Evolutionary conservation across 768 basidiomycete genomes (phyloP), one percentile per base, ranked within the genome.

Genomic region (Megacollybia marginata): DNA sequence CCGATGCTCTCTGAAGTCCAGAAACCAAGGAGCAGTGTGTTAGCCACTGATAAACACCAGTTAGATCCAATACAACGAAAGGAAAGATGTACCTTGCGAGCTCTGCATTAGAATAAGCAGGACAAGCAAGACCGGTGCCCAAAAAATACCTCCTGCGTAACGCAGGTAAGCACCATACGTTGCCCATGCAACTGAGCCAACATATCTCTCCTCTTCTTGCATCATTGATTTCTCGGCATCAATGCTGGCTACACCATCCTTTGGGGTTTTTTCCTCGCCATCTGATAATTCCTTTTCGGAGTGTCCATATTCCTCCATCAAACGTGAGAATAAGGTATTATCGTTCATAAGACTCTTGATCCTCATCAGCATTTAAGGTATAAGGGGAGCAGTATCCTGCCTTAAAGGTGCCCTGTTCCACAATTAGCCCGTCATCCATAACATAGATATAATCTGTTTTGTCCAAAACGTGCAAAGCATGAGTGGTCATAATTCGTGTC

Each of bases 1-100:
- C 55, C 51, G 15, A 88, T 75, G n/a, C 67, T 75, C 15, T 68
- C 51, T 1, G 71, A 69, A 0, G 82, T 80, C 87, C 87, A 91
- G 55, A 82, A 87, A 0, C 85, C 85, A 16, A 91, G 72, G 67
- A 85, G 80, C 4, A 91, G 61, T 32, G 75, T 82, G 54, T 78
- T 82, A 0, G 73, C 78, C 32, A 88, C 85, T 78, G 48, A 28
- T 2, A 28, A 28, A 28, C 23, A 28, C 6, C 4, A 28, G 23
- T 28, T 28, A 28, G 23, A 6, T 28, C 23, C 23, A 28, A 6
- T 28, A 6, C 23, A 28, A 28, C 23, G 23, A 28, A 28, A 28
- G 23, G 23, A 6, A 28, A 32, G 36, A 15, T 19, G 19, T 16
- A 79, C 82, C 80, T 63, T 71, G 66, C 16, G 78, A 67, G 1